Base-by-base conservation (phyloP, 2,329 filamentous ascomycete species). In the Hypomyces perniciosus region DNA sequence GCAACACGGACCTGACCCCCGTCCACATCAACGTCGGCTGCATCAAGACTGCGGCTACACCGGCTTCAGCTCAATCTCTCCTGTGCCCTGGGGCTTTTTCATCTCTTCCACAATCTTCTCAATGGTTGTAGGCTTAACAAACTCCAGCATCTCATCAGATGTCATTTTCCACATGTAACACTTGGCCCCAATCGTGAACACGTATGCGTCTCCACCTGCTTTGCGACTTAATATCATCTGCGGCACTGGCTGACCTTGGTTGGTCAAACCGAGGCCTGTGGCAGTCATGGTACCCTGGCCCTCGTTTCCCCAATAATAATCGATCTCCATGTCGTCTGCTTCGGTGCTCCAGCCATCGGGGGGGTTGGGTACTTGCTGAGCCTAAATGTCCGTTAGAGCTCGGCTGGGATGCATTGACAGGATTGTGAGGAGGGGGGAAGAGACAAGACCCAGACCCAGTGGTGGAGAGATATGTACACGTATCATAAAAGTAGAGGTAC, bases 111-210 rank as follows among this genome's bases (percentile, higher is more conserved):
- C 9, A 29, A 52, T 38, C 26, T 20, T n/a, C 2, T 41, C 27
- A 4, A 38, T 35, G 28, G 37, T 34, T 9, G 44, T 30, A 6
- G 50, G 50, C 30, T 48, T 37, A n/a, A 29, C 28, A 12, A 48
- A 52, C 35, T 48, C 26, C 28, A 44, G 48, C 38, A 52, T 40
- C 13, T 52, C 44, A 39, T 37, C 30, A 7, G 38, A 12, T 5
- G 39, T 37, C 50, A 52, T 48, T 28, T 48, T 52, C 50, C 44
- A 48, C 5, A 48, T n/a, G 28, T 48, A 52, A 33, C 31, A 44
- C 5, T 34, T 44, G n/a, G 12, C 20, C 10, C 27, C 40, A 20
- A 30, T 40, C 4, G 45, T 40, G 35, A 52, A 52, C 2, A 52
- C 13, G 35, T 52, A 52, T 8, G 26, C 45, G 26, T 47, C 50